Evolutionary conservation across 495 filamentous ascomycete genomes (phyloP).

Genomic region (Stereocaulon alpinum): DNA sequence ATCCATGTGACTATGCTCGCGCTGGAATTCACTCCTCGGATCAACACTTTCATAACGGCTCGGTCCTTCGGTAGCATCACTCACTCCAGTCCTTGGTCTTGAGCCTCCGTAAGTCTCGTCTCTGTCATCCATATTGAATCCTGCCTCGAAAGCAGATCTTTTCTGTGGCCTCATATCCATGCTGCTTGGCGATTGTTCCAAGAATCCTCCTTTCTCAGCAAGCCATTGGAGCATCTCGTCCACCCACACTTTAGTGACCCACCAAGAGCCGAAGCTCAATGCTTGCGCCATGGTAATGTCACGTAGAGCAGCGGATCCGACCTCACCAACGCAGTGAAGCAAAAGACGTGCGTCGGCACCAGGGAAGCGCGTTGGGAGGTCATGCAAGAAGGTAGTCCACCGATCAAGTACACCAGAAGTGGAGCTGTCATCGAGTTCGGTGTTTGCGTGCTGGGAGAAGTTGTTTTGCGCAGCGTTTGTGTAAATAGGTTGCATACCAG

Average conservation of each 20-base stretch:
- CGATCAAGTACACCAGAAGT: slow-evolving; percentile 32
- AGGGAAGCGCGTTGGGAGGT: slow-evolving; percentile 64
- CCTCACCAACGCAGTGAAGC: slow-evolving; percentile 55
- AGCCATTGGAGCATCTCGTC: slow-evolving; percentile 93
- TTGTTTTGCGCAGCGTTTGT: slow-evolving; percentile 38
- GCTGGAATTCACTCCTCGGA: slow-evolving; percentile 9
- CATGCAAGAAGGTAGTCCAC: slow-evolving; percentile 73
- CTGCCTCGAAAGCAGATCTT: slow-evolving; percentile 15
- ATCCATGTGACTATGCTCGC: slow-evolving; percentile 32
- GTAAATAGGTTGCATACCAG: slow-evolving; percentile 44
- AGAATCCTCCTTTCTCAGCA: slow-evolving; percentile 85
- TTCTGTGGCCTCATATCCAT: slow-evolving; percentile 27
- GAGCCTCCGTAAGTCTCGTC: slow-evolving; percentile 24
- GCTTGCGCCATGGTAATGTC: slow-evolving; percentile 75
- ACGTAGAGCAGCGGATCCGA: slow-evolving; percentile 59
- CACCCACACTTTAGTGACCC: slow-evolving; percentile 95
- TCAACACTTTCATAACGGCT: slow-evolving; percentile 13
- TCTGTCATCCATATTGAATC: slow-evolving; percentile 17
- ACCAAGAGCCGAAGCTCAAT: slow-evolving; percentile 88
- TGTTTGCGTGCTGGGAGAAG: slow-evolving; percentile 24
- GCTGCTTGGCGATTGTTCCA: slow-evolving; percentile 48
- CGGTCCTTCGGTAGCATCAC: slow-evolving; percentile 10
- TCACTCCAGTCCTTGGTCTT: slow-evolving; percentile 22
- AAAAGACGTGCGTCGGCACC: slow-evolving; percentile 55
- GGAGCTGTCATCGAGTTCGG: slow-evolving; percentile 33